These are phyloP conservation scores for Gliomastix tumulicola DNA, from an alignment of 2,329 filamentous ascomycete genomes.

Conservation along the genomic window DNA sequence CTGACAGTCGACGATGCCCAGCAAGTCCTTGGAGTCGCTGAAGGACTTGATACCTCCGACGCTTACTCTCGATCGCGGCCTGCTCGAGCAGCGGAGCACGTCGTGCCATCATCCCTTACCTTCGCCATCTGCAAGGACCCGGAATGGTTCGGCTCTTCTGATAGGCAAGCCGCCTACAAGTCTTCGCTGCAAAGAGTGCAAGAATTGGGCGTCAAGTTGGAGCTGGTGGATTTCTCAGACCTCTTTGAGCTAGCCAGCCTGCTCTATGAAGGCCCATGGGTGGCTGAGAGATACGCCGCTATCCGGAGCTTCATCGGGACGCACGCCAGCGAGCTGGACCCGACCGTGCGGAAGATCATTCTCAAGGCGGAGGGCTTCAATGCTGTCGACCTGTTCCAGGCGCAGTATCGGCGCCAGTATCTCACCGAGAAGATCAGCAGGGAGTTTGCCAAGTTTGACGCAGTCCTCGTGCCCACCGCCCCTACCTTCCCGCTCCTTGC, in stretches of 20 bases:
- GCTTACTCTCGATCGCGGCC: conserved; percentile 38
- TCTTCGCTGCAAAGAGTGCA: conserved; percentile 26
- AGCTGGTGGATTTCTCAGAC: conserved; percentile 35
- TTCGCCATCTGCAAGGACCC: conserved; percentile 32
- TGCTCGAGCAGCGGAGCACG: not conserved
- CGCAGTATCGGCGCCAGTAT: conserved; percentile 24
- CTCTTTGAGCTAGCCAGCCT: conserved; percentile 46
- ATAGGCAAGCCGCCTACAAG: conserved; percentile 35
- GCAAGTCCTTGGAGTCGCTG: conserved; percentile 37
- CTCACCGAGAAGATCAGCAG: conserved; percentile 32
- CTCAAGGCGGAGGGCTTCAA: conserved; percentile 29
- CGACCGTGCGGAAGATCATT: conserved; percentile 24
- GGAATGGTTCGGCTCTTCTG: conserved; percentile 21
- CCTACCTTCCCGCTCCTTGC: conserved; percentile 44
- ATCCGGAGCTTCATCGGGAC: conserved; percentile 37
- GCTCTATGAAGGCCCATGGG: conserved; percentile 50
- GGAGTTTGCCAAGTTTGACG: conserved; percentile 33
- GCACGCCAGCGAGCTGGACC: conserved; percentile 21
- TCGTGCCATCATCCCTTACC: conserved; percentile 22
- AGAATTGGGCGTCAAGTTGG: conserved; percentile 30
- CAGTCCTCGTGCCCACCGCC: conserved; percentile 48
- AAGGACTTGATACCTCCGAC: conserved; percentile 40
- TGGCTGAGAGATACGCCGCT: conserved; percentile 48
- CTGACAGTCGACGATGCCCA: conserved; percentile 41
- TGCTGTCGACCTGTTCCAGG: conserved; percentile 37